phyloP scores from a whole-genome alignment of 441 rosid species.

The Erysimum cheiri region DNA sequence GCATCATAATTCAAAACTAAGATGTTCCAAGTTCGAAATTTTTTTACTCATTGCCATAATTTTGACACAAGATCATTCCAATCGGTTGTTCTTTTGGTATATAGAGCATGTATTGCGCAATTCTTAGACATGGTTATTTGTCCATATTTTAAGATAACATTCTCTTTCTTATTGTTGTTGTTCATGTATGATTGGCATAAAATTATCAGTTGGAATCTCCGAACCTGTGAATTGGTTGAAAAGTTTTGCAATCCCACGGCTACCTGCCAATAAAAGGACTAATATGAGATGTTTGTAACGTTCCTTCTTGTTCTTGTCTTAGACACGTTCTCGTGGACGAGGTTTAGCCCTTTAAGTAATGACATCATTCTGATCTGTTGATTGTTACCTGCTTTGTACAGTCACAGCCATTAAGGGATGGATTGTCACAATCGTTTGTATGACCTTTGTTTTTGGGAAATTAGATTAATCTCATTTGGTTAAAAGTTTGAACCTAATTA shows the following conservation, averaged over 20 bases:
- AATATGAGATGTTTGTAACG: neutral
- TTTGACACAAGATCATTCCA: neutral
- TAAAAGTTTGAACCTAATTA: constrained; percentile 1
- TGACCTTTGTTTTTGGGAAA: too few species aligned
- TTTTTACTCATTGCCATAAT: neutral
- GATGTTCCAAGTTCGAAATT: neutral
- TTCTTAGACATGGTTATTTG: neutral
- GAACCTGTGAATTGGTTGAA: neutral
- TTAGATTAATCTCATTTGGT: neutral
- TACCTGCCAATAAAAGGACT: neutral
- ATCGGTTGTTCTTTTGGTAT: neutral
- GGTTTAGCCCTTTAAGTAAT: neutral
- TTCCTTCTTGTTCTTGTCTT: neutral
- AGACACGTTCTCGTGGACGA: neutral
- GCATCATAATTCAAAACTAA: neutral
- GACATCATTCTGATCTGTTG: constrained; percentile 1
- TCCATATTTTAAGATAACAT: neutral
- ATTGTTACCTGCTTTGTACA: constrained; percentile 10
- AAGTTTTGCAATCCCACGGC: neutral
- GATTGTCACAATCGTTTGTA: neutral
- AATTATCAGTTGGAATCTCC: neutral
- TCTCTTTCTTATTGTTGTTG: too few species aligned
- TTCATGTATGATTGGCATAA: too few species aligned
- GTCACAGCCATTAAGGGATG: neutral
- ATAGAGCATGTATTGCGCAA: neutral